Evolutionary conservation across 345 rosid genomes (phyloP).

Genomic region (Syzygium grande): DNA sequence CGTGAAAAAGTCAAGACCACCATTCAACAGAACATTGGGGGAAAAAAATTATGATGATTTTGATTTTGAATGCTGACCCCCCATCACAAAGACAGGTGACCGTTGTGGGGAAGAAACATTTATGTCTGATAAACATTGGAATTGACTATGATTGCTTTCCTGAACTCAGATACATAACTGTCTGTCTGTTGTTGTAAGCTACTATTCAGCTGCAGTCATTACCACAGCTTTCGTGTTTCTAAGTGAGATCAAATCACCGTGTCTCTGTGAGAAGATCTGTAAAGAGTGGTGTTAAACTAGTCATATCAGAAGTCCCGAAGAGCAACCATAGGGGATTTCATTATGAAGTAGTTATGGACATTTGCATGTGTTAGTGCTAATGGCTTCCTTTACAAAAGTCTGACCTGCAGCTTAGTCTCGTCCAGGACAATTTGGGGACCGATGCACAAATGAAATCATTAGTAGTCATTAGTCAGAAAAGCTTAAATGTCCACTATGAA

Average conservation of each 20-base stretch:
- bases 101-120: not conserved
- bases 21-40: not conserved
- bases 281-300: not conserved
- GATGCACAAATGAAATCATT: not conserved
- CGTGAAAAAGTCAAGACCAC: not conserved
- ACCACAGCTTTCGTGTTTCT: not conserved
- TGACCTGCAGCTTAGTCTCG: not conserved
- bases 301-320: not conserved
- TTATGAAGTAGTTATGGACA: not conserved
- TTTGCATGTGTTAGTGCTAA: not conserved
- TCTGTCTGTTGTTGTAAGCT: not conserved
- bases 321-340: not conserved
- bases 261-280: not conserved
- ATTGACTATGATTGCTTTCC: not conserved
- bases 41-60: not conserved
- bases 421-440: not conserved
- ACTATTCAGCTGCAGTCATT: not conserved
- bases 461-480: not conserved
- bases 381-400: not conserved
- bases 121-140: not conserved
- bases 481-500: not conserved
- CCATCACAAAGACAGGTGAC: not conserved
- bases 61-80: not conserved
- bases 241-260: not conserved
- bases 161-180: not conserved